Percentiles rank a stretch among this genome's conserved stretches.
Evolutionary conservation across 2,329 filamentous ascomycete species (phyloP).

Genomic region (Rutstroemia sydowiana): DNA sequence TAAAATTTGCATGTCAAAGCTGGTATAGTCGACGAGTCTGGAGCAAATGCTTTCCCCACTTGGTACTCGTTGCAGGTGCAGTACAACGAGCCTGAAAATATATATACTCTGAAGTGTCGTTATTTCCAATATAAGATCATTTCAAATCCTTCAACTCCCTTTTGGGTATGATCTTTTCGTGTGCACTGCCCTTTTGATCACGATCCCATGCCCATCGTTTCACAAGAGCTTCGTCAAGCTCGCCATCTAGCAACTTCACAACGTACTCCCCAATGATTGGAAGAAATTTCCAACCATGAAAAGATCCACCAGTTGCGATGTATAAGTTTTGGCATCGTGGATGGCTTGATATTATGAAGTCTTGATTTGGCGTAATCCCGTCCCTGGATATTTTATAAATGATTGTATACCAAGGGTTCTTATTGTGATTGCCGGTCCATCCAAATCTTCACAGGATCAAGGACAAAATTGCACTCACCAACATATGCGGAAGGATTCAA

Average conservation of each 20-base stretch:
- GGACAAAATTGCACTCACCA: constrained; percentile 33
- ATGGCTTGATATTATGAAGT: constrained; percentile 52
- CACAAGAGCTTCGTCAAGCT: constrained; percentile 33
- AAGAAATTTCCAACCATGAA: constrained; percentile 60
- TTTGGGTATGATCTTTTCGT: constrained; percentile 3
- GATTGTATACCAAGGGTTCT: too few species aligned
- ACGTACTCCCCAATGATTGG: constrained; percentile 55
- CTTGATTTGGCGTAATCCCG: constrained; percentile 52
- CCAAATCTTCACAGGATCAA: too few species aligned
- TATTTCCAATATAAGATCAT: background rate
- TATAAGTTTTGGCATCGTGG: constrained; percentile 48
- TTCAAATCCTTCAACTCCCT: constrained; percentile 8
- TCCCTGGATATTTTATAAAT: constrained; percentile 42
- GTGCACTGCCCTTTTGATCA: constrained; percentile 7
- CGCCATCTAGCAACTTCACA: constrained; percentile 39
- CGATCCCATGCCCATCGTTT: constrained; percentile 41
- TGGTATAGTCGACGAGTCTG: too few species aligned
- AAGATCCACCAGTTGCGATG: constrained; percentile 55
- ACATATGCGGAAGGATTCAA: constrained; percentile 40
- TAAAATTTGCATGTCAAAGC: too few species aligned
- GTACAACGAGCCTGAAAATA: too few species aligned
- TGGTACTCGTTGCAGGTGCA: too few species aligned
- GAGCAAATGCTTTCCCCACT: too few species aligned
- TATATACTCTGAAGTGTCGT: too few species aligned
- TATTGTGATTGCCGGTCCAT: too few species aligned